A percentile compares a stretch with the other conserved stretches of the same genome.
phyloP scores from a whole-genome alignment of 495 filamentous ascomycete genomes.

The Pyrenopolyporus hunteri region DNA sequence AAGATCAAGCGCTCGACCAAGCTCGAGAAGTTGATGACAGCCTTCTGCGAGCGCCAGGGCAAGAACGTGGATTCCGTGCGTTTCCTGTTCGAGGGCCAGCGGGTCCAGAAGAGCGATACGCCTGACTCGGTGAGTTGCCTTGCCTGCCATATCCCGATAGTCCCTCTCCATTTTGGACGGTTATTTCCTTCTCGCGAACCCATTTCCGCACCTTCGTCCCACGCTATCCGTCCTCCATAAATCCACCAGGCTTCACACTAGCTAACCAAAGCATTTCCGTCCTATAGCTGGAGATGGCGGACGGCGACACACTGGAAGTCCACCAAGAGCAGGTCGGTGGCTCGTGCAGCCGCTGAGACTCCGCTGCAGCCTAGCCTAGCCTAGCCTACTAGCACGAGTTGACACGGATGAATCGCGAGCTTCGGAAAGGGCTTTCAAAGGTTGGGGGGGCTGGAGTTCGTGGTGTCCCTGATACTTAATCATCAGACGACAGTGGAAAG shows the following conservation, averaged over 20 bases:
- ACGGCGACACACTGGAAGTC: conserved; percentile 96
- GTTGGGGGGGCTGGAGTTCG: too few relatives aligned
- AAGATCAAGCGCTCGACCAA: conserved; percentile 98
- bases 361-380: background rate
- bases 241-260: background rate
- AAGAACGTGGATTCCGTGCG: conserved; percentile 84
- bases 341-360: conserved; percentile 46
- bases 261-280: conserved; percentile 9
- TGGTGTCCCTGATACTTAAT: conserved; percentile 8
- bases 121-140: conserved; percentile 81
- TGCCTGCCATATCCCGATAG: background rate
- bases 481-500: conserved; percentile 19
- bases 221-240: too few relatives aligned
- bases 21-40: conserved; percentile 98
- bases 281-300: conserved; percentile 88
- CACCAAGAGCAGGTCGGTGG: conserved; percentile 97
- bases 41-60: conserved; percentile 96
- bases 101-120: conserved; percentile 86
- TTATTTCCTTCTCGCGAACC: background rate
- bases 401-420: too few relatives aligned
- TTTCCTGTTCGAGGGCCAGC: conserved; percentile 93
- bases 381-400: too few relatives aligned
- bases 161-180: background rate
- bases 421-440: too few relatives aligned
- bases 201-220: too few relatives aligned